A percentile compares a stretch with the other conserved stretches of the same genome.
Conservation (phyloP, 495 filamentous ascomycete genomes). For the Hypoxylon crocopeplum region DNA sequence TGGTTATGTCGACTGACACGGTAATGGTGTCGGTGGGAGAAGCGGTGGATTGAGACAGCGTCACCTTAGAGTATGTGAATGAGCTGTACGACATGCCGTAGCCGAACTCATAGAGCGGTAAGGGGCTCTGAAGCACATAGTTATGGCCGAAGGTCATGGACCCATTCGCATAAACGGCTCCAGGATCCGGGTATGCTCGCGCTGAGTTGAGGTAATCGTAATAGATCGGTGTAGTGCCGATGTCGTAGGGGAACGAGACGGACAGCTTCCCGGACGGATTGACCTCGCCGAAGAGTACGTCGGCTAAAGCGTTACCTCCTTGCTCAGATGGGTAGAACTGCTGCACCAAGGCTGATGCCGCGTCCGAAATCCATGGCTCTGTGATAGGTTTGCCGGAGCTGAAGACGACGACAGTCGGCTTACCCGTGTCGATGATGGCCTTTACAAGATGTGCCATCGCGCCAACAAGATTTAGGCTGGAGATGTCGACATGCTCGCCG, state of each 20-base stretch:
- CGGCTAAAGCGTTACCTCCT: constrained; percentile 77
- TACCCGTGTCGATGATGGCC: constrained; percentile 68
- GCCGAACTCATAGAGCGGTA: constrained; percentile 70
- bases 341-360: constrained; percentile 66
- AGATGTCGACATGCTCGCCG: constrained; percentile 73
- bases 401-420: constrained; percentile 73
- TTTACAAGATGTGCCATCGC: constrained; percentile 69
- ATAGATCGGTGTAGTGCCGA: constrained; percentile 70
- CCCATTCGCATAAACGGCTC: constrained; percentile 58
- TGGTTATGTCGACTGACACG: constrained; percentile 64
- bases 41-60: constrained; percentile 52
- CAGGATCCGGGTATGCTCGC: constrained; percentile 58
- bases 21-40: constrained; percentile 56
- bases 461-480: constrained; percentile 69
- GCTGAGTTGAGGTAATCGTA: constrained; percentile 76
- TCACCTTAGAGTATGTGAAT: constrained; percentile 61
- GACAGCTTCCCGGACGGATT: constrained; percentile 77
- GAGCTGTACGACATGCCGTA: constrained; percentile 71
- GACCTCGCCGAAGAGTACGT: constrained; percentile 81
- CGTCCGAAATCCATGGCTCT: constrained; percentile 68
- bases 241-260: constrained; percentile 64
- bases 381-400: constrained; percentile 74
- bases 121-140: constrained; percentile 66
- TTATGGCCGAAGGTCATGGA: constrained; percentile 68
- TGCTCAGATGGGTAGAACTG: constrained; percentile 78